Conservation (phyloP, 2,329 filamentous ascomycete species). For the Phyllosticta citriasiana region DNA sequence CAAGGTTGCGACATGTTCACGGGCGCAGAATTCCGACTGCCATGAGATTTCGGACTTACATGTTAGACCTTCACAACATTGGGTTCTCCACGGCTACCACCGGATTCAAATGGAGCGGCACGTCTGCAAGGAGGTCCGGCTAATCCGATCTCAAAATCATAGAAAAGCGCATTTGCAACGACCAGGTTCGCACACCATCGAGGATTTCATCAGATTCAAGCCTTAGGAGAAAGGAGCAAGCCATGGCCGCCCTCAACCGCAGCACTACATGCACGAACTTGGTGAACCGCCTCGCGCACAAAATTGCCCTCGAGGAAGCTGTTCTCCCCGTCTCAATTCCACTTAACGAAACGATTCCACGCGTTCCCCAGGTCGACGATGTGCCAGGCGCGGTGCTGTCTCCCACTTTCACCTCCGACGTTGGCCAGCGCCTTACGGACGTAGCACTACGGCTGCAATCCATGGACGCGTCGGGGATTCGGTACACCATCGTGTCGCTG, state of each 20-base stretch:
- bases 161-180: background rate
- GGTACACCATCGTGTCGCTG: constrained; percentile 19
- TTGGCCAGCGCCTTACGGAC: background rate
- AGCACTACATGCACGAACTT: background rate
- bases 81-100: background rate
- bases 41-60: background rate
- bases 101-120: background rate
- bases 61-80: background rate
- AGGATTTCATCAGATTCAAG: background rate
- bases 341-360: background rate
- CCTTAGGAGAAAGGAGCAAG: background rate
- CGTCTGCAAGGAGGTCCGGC: background rate
- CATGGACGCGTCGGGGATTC: constrained; percentile 15
- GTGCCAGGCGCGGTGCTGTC: background rate
- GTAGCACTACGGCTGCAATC: constrained; percentile 15
- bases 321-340: background rate
- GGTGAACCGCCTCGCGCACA: background rate
- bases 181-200: background rate
- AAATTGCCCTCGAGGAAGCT: constrained; percentile 1
- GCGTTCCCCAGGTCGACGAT: background rate
- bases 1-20: background rate
- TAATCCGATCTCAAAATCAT: background rate
- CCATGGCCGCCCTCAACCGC: background rate
- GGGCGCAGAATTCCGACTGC: background rate
- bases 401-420: background rate